phyloP scores from a whole-genome alignment of 2,329 filamentous ascomycete genomes.

The Bipolaris gigantea region DNA sequence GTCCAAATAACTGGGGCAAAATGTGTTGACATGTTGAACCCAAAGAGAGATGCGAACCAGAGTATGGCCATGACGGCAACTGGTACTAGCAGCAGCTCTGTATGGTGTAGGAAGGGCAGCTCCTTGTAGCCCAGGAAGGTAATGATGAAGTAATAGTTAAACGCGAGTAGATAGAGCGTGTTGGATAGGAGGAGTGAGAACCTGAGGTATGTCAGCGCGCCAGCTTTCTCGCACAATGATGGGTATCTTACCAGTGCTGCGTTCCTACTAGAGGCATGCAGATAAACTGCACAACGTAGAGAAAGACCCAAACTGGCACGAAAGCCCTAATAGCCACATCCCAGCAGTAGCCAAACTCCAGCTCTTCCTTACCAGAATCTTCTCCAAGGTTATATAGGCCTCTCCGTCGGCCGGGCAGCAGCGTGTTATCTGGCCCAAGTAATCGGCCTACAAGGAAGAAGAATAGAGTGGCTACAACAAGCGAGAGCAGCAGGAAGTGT shows the following conservation, averaged over 20 bases:
- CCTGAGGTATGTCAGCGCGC: constrained; percentile 30
- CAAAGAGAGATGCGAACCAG: constrained; percentile 59
- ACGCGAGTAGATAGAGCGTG: constrained; percentile 65
- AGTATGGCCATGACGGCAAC: constrained; percentile 62
- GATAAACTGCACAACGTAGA: constrained; percentile 69
- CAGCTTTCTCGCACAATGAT: neutral
- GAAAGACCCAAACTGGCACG: constrained; percentile 67
- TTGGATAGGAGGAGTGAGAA: constrained; percentile 64
- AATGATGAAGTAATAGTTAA: constrained; percentile 69
- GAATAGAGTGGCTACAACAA: constrained; percentile 63
- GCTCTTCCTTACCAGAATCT: constrained; percentile 53
- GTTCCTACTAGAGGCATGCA: constrained; percentile 63
- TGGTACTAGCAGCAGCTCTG: constrained; percentile 65
- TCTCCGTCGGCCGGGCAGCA: constrained; percentile 55
- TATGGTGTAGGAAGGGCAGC: constrained; percentile 67
- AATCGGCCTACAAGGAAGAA: constrained; percentile 66
- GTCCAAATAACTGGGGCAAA: constrained; percentile 56
- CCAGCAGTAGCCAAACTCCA: constrained; percentile 73
- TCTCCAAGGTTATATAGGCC: constrained; percentile 61
- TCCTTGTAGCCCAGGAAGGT: constrained; percentile 71
- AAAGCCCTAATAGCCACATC: constrained; percentile 70
- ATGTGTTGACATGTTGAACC: constrained; percentile 55
- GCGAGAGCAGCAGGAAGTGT: constrained; percentile 64
- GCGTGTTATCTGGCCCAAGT: constrained; percentile 60
- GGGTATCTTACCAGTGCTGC: constrained; percentile 51